Base-by-base conservation (phyloP, 2,329 filamentous ascomycete genomes). In the Fusarium nanum region DNA sequence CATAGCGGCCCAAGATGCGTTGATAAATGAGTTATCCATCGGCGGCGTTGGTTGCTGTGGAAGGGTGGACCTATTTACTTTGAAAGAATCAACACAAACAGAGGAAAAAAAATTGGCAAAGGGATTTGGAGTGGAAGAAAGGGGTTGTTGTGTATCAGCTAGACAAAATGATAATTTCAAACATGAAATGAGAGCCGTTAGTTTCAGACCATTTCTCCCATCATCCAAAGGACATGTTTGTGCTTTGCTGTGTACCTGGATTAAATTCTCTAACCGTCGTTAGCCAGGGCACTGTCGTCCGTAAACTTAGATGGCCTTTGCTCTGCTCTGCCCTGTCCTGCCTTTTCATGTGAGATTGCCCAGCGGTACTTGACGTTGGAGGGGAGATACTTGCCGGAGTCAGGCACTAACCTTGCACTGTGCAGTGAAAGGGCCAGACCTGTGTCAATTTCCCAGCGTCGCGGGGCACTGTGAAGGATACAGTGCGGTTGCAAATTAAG, bases 51-150 rank as follows among this genome's bases (percentile, higher is more conserved):
- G 73, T 75, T 75, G 73, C 73, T 27, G 37, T 66, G 73, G 73
- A 74, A 75, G 73, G 54, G 73, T 75, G 73, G 73, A 68, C 64
- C 58, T 75, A 66, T 74, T 74, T 74, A 75, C 70, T 64, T 69
- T 60, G 25, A 47, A 57, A 28, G 48, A 56, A 60, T 60, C 61
- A 73, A 75, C 67, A 73, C 66, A 75, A 75, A 75, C 68, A 75
- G 65, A 46, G 54, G 37, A 27, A 42, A 57, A 71, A 67, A 41
- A 52, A 57, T 68, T 50, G 49, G 12, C 27, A 20, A 28, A 18
- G 18, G 44, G 22, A 25, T 34, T 37, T 52, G 59, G 61, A 57
- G 64, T 20, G 25, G 32, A 37, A 30, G 30, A 64, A 65, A 53
- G 45, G 59, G 60, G 14, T 58, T 44, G 44, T 50, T 47, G 48